A percentile compares a stretch with the other conserved stretches of the same genome.
phyloP scores from a whole-genome alignment of 2,329 filamentous ascomycete genomes.

The Aspergillus uvarum region DNA sequence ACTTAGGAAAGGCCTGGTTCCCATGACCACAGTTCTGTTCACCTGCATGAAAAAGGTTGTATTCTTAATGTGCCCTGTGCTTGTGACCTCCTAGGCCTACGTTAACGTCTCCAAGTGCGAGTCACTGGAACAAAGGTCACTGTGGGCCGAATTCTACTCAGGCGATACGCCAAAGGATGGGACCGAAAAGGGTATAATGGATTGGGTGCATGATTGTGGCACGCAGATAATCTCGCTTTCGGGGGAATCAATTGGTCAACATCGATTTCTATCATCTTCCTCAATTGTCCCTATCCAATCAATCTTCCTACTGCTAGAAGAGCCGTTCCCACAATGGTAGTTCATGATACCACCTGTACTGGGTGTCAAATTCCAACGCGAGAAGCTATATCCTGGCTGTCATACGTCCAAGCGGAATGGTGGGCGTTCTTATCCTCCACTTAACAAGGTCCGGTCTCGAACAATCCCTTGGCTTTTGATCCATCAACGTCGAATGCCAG shows the following conservation, averaged over 20 bases:
- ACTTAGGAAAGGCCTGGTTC: neutral
- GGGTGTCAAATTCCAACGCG: neutral
- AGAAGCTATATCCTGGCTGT: neutral
- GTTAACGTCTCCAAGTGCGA: neutral
- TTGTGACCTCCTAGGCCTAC: neutral
- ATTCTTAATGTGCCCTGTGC: neutral
- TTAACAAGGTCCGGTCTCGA: neutral
- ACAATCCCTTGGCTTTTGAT: neutral
- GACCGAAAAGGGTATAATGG: neutral
- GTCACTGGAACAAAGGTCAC: neutral
- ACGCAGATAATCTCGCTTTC: neutral
- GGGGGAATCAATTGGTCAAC: neutral
- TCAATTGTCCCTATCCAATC: neutral
- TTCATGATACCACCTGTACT: neutral
- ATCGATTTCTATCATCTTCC: too few species aligned
- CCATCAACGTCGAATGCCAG: neutral
- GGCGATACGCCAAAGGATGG: neutral
- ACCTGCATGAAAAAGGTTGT: neutral
- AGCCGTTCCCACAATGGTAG: neutral
- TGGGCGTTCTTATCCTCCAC: neutral
- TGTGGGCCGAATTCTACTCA: neutral
- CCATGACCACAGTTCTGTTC: too few species aligned
- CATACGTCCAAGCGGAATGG: neutral
- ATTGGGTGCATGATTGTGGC: neutral
- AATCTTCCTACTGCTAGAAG: neutral